Percentiles rank a stretch among this genome's conserved stretches.
Conservation (phyloP, 345 rosid species). For the Linum trigynum region DNA sequence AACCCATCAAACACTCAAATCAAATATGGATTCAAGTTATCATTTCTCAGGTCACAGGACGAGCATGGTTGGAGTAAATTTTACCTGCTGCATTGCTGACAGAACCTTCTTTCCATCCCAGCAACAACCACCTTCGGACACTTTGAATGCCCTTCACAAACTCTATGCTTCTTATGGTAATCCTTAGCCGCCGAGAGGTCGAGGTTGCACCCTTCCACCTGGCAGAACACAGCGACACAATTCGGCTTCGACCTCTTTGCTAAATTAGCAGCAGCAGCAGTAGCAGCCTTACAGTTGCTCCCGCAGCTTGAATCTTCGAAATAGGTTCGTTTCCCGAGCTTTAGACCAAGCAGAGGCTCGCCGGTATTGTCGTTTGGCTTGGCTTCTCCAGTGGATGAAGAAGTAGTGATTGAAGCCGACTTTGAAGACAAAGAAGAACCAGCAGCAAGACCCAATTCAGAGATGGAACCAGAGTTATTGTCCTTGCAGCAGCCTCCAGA, state of each 20-base stretch:
- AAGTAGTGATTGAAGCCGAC: background rate
- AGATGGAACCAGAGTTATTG: background rate
- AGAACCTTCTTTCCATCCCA: slow-evolving; percentile 14
- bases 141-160: slow-evolving; percentile 17
- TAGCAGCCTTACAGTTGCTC: background rate
- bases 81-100: slow-evolving; percentile 17
- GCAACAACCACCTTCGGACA: slow-evolving; percentile 11
- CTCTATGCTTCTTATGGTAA: slow-evolving; percentile 16
- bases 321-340: background rate
- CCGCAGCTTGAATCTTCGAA: background rate
- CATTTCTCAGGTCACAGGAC: background rate
- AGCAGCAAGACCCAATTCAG: background rate
- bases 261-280: background rate
- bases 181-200: slow-evolving; percentile 9
- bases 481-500: too few species aligned
- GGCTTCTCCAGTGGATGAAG: background rate
- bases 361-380: background rate
- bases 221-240: background rate
- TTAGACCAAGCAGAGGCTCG: background rate
- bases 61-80: too few species aligned
- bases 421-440: background rate
- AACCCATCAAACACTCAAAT: background rate
- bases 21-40: background rate
- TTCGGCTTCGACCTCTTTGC: background rate
- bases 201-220: slow-evolving; percentile 17